Conservation (phyloP, 768 basidiomycete species). For the Floccularia luteovirens region DNA sequence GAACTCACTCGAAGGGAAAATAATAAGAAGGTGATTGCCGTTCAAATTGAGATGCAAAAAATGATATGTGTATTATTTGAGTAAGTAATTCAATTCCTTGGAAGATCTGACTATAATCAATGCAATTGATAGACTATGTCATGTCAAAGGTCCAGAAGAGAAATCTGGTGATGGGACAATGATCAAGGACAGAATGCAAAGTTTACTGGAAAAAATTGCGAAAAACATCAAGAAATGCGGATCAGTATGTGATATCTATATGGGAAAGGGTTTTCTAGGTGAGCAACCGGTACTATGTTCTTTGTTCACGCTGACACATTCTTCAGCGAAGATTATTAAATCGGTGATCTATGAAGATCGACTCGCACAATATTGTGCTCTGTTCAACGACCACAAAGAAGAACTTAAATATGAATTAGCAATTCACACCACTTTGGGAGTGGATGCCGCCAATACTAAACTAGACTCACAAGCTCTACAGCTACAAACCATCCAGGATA, state of each 20-base stretch:
- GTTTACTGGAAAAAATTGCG: constrained; percentile 16
- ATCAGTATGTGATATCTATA: constrained; percentile 28
- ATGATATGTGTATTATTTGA: constrained; percentile 35
- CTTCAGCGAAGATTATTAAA: constrained; percentile 16
- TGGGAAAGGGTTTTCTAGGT: constrained; percentile 22
- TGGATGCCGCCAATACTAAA: constrained; percentile 19
- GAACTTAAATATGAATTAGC: constrained; percentile 22
- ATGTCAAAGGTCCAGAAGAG: constrained; percentile 6
- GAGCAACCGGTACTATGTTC: neutral
- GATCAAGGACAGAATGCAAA: constrained; percentile 18
- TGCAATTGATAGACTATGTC: constrained; percentile 8
- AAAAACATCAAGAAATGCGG: constrained; percentile 28
- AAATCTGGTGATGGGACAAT: constrained; percentile 16
- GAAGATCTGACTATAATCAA: neutral
- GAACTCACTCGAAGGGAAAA: constrained; percentile 33
- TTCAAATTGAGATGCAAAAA: constrained; percentile 33
- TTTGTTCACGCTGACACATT: neutral
- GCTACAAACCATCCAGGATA: constrained; percentile 12
- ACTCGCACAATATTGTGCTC: constrained; percentile 19
- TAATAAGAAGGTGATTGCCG: constrained; percentile 29
- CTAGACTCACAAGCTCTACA: constrained; percentile 12
- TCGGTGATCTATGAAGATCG: constrained; percentile 22
- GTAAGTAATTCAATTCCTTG: constrained; percentile 15
- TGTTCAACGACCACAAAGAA: constrained; percentile 19
- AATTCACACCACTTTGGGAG: constrained; percentile 21